phyloP scores from a whole-genome alignment of 1,139 yeast species.

The Sugiyamaella pinicola region DNA sequence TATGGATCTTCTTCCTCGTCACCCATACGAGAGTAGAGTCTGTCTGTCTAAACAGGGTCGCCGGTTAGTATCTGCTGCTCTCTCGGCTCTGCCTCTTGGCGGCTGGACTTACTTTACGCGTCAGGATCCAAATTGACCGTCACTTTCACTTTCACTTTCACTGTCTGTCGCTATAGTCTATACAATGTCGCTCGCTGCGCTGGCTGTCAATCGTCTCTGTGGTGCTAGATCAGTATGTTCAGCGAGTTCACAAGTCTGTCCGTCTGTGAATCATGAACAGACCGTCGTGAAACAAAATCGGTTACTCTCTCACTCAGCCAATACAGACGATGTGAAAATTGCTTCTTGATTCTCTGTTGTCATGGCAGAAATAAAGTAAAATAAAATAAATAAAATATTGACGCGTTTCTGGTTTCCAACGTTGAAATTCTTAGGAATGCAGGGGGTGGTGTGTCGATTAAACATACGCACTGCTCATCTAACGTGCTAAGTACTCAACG shows the following conservation, averaged over 20 bases:
- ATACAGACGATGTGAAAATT: constrained; percentile 3
- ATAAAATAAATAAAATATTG: not conserved
- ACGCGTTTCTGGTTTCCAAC: not conserved
- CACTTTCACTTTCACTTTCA: too few species aligned
- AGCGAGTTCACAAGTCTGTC: too few species aligned
- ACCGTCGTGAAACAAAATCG: not conserved
- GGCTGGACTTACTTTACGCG: not conserved
- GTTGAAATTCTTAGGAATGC: constrained; percentile 8
- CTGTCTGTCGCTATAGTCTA: too few species aligned
- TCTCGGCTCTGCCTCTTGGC: not conserved
- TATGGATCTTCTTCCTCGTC: constrained; percentile 13
- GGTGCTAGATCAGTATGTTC: too few species aligned
- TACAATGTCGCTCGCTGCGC: too few species aligned
- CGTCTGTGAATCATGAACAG: not conserved
- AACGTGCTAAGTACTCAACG: too few species aligned
- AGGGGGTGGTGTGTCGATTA: constrained; percentile 6
- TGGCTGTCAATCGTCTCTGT: too few species aligned
- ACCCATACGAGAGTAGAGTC: not conserved
- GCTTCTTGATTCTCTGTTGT: not conserved
- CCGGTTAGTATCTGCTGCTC: not conserved
- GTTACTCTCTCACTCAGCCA: not conserved
- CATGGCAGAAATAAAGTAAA: constrained; percentile 5
- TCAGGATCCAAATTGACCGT: too few species aligned
- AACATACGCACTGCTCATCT: too few species aligned
- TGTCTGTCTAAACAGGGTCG: not conserved